Percentiles rank a stretch among this genome's conserved stretches.
phyloP scores from a whole-genome alignment of 495 filamentous ascomycete species.

The Aspergillus kassunensis region DNA sequence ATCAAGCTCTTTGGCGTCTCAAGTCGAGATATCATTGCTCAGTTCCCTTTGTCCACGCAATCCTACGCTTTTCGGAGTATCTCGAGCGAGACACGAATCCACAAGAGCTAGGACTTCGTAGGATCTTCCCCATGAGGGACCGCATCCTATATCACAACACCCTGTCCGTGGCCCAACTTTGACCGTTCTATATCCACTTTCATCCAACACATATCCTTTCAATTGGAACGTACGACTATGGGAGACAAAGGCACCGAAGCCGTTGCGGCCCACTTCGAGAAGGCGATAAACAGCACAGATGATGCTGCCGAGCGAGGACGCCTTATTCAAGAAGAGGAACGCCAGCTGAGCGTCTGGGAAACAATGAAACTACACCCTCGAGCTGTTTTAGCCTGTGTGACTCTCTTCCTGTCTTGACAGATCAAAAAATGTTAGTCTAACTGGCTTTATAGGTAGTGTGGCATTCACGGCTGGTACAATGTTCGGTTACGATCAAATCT shows the following conservation, averaged over 20 bases:
- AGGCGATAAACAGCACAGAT: not conserved
- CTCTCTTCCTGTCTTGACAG: not conserved
- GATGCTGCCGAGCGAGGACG: slow-evolving; percentile 3
- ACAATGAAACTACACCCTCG: not conserved
- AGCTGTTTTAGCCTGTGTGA: not conserved
- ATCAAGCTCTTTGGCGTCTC: too few relatives aligned
- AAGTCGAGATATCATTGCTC: not conserved
- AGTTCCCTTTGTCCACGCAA: not conserved
- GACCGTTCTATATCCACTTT: not conserved
- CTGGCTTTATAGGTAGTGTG: not conserved
- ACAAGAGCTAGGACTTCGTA: not conserved
- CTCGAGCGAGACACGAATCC: not conserved
- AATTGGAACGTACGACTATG: not conserved
- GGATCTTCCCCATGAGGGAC: not conserved
- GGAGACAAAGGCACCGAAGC: slow-evolving; percentile 1
- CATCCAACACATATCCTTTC: not conserved
- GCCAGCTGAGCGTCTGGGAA: not conserved
- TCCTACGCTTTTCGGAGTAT: not conserved
- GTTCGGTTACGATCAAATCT: slow-evolving; percentile 4
- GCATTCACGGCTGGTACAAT: not conserved
- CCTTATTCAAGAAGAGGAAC: not conserved
- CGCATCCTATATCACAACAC: too few relatives aligned
- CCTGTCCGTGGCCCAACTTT: not conserved
- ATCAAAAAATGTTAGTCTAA: not conserved
- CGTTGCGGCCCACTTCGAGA: not conserved